Conservation (phyloP, 768 basidiomycete species). For the Albatrellus ellisii region DNA sequence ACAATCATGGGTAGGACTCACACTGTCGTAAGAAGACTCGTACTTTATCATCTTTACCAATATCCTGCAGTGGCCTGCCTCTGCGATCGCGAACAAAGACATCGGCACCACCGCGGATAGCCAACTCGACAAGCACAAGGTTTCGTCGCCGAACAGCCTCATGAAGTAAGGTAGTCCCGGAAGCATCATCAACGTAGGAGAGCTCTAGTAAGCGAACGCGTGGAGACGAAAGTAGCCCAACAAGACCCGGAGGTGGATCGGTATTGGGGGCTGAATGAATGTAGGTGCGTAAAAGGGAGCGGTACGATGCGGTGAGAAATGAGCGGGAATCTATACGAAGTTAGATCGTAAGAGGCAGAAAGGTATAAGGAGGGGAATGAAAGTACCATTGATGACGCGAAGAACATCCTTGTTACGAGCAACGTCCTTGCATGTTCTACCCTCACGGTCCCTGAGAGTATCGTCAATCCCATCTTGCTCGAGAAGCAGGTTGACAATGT, state of each 20-base stretch:
- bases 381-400: constrained; percentile 55
- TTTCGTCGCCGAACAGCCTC: constrained; percentile 79
- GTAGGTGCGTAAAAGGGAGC: constrained; percentile 60
- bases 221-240: constrained; percentile 52
- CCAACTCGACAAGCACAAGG: constrained; percentile 70
- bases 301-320: constrained; percentile 61
- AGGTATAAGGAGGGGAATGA: background rate
- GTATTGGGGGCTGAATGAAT: constrained; percentile 41
- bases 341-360: background rate
- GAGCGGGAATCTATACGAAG: constrained; percentile 52
- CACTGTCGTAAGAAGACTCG: constrained; percentile 76
- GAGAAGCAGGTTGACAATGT: constrained; percentile 63
- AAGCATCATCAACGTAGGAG: constrained; percentile 65
- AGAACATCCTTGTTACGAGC: constrained; percentile 56
- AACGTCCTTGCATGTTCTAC: constrained; percentile 58
- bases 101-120: constrained; percentile 75
- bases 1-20: constrained; percentile 23
- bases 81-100: constrained; percentile 73
- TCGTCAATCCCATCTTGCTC: constrained; percentile 78
- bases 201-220: constrained; percentile 64
- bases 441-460: constrained; percentile 50
- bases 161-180: constrained; percentile 71
- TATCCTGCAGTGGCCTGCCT: constrained; percentile 54
- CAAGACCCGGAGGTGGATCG: constrained; percentile 26
- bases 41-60: constrained; percentile 71